These are phyloP conservation scores for Pelargonium fulgidum DNA, from an alignment of 441 rosid species.

Conservation along the genomic window DNA sequence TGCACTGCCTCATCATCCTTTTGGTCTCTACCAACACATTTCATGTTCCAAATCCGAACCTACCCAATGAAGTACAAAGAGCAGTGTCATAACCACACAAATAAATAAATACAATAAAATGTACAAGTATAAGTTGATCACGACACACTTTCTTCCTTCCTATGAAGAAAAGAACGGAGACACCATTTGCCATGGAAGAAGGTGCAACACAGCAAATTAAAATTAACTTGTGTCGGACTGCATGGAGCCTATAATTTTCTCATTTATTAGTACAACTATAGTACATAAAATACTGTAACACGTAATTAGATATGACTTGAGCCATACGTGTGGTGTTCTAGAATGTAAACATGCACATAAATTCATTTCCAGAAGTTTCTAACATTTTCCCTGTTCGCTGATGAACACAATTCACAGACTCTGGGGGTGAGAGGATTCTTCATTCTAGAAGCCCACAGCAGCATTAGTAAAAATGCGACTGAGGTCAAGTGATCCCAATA, in stretches of 20 bases:
- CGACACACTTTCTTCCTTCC: not conserved
- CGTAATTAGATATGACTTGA: too few relatives aligned
- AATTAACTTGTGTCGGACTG: too few relatives aligned
- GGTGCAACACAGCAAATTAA: not conserved
- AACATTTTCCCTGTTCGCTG: too few relatives aligned
- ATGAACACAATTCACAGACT: too few relatives aligned
- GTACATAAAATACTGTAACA: too few relatives aligned
- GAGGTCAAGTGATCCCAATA: not conserved
- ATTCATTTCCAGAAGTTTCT: too few relatives aligned
- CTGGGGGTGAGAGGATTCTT: not conserved
- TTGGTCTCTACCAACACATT: conserved; percentile 61
- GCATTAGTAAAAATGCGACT: not conserved
- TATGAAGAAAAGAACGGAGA: not conserved
- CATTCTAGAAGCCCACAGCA: not conserved
- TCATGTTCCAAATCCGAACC: conserved; percentile 95
- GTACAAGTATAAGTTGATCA: conserved; percentile 1
- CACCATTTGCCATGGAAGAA: not conserved
- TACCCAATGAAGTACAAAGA: conserved; percentile 21
- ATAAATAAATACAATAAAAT: not conserved
- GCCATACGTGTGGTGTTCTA: too few relatives aligned
- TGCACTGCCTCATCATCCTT: conserved; percentile 51
- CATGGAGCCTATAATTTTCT: too few relatives aligned
- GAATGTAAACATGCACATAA: too few relatives aligned
- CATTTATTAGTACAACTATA: too few relatives aligned
- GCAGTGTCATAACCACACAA: not conserved